phyloP scores from a whole-genome alignment of 805 yeast species.

The Candida cerambycidarum region DNA sequence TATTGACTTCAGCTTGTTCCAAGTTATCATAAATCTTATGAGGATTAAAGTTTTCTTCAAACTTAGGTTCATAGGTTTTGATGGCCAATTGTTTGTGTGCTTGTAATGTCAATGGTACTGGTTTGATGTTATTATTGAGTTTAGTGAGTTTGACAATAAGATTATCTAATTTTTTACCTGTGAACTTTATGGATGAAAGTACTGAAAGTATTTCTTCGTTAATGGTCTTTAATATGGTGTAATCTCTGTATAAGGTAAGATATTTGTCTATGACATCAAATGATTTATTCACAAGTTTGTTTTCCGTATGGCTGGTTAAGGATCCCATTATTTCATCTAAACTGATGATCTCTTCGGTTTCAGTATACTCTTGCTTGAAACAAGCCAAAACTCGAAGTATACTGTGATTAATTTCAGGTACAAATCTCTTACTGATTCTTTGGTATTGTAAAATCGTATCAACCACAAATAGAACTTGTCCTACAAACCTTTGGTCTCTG shows the following conservation, averaged over 20 bases:
- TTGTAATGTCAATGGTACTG: slow-evolving; percentile 75
- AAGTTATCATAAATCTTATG: slow-evolving; percentile 82
- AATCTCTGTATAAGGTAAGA: slow-evolving; percentile 56
- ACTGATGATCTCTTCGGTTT: slow-evolving; percentile 7
- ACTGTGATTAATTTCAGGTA: slow-evolving; percentile 64
- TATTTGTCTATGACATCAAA: slow-evolving; percentile 31
- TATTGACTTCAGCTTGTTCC: slow-evolving; percentile 76
- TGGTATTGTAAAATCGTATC: slow-evolving; percentile 72
- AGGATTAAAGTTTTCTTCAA: slow-evolving; percentile 94
- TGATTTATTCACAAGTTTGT: slow-evolving; percentile 34
- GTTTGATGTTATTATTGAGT: slow-evolving; percentile 38
- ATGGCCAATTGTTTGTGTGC: slow-evolving; percentile 81
- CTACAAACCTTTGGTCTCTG: slow-evolving; percentile 26
- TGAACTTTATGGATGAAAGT: slow-evolving; percentile 24
- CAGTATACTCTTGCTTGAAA: neutral
- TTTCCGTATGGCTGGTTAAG: slow-evolving; percentile 19
- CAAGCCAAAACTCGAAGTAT: slow-evolving; percentile 43
- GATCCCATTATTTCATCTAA: slow-evolving; percentile 19
- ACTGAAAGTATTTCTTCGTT: slow-evolving; percentile 18
- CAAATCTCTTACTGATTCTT: slow-evolving; percentile 70
- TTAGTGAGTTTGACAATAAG: slow-evolving; percentile 51
- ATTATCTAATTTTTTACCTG: slow-evolving; percentile 36
- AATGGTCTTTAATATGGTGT: slow-evolving; percentile 61
- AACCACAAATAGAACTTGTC: slow-evolving; percentile 64
- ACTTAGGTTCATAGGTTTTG: slow-evolving; percentile 83